Percentiles rank a stretch among this genome's conserved stretches.
Conservation (phyloP, 306 rosid genomes). For the Cajanus cajan region DNA sequence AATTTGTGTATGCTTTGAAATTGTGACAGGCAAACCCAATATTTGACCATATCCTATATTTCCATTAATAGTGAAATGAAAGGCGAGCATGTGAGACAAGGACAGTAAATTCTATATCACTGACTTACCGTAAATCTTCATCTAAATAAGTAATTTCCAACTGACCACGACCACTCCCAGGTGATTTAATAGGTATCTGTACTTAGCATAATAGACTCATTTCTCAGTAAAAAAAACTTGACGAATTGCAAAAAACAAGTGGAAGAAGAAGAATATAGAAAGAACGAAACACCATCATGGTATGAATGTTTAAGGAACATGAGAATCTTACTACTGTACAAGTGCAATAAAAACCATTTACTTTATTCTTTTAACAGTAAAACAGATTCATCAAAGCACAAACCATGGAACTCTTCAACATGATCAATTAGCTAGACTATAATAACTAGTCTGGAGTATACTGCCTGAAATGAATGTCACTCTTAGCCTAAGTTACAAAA, state of each 20-base stretch:
- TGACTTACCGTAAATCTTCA: slow-evolving; percentile 71
- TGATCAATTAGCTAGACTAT: not conserved
- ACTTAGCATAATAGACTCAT: slow-evolving; percentile 12
- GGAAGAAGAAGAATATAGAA: not conserved
- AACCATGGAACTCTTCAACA: not conserved
- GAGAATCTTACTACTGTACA: not conserved
- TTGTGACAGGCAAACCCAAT: not conserved
- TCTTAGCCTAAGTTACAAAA: not conserved
- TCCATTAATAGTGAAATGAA: too few relatives aligned
- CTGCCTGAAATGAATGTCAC: not conserved
- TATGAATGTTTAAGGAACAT: not conserved
- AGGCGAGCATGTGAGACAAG: not conserved
- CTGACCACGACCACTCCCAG: slow-evolving; percentile 81
- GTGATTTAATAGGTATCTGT: slow-evolving; percentile 82
- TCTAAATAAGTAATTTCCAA: slow-evolving; percentile 83
- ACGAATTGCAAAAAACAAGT: not conserved
- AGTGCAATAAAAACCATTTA: not conserved
- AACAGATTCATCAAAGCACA: not conserved
- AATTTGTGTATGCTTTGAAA: not conserved
- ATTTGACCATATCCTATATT: not conserved
- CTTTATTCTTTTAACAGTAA: not conserved
- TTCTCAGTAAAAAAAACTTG: not conserved
- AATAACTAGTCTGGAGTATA: not conserved
- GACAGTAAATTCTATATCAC: not conserved
- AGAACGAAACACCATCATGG: not conserved